These are phyloP conservation scores for Triticum monococcum DNA, from an alignment of 176 grass and related monocot genomes.

Conservation along the genomic window DNA sequence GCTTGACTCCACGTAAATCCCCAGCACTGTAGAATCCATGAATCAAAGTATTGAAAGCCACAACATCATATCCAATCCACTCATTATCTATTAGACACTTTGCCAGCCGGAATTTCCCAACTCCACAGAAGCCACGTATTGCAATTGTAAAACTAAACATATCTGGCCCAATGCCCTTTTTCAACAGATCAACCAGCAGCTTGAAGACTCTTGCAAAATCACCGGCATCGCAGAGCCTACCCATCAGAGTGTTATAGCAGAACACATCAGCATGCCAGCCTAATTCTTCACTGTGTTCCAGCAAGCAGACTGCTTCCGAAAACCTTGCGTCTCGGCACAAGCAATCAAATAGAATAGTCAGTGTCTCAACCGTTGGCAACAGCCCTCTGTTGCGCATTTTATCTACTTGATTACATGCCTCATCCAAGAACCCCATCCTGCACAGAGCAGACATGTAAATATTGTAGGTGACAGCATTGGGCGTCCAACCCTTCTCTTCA, in stretches of 20 bases:
- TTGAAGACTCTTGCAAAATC: slow-evolving; percentile 57
- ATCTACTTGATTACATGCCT: slow-evolving; percentile 54
- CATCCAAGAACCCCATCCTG: slow-evolving; percentile 41
- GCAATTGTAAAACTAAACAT: slow-evolving; percentile 78
- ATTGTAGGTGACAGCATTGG: slow-evolving; percentile 68
- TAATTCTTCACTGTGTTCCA: slow-evolving; percentile 51
- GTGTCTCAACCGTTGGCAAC: slow-evolving; percentile 36
- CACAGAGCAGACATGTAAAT: slow-evolving; percentile 77
- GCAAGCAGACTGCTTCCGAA: slow-evolving; percentile 51
- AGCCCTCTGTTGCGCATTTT: slow-evolving; percentile 49
- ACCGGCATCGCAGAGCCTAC: slow-evolving; percentile 56
- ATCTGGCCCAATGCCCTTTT: slow-evolving; percentile 73
- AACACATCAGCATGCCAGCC: slow-evolving; percentile 56
- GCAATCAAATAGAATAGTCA: slow-evolving; percentile 70
- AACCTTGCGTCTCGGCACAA: slow-evolving; percentile 49
- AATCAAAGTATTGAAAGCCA: slow-evolving; percentile 79
- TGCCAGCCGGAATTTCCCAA: slow-evolving; percentile 52
- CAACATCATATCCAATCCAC: slow-evolving; percentile 44
- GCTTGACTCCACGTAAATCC: slow-evolving; percentile 29
- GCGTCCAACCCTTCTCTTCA: slow-evolving; percentile 50
- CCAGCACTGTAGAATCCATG: slow-evolving; percentile 53
- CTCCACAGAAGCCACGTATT: slow-evolving; percentile 53
- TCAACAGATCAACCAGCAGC: slow-evolving; percentile 56
- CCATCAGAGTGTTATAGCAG: slow-evolving; percentile 78
- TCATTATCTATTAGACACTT: slow-evolving; percentile 44